Conservation (phyloP, 1,284 basidiomycete species). For the Trichosporon ovoides region DNA sequence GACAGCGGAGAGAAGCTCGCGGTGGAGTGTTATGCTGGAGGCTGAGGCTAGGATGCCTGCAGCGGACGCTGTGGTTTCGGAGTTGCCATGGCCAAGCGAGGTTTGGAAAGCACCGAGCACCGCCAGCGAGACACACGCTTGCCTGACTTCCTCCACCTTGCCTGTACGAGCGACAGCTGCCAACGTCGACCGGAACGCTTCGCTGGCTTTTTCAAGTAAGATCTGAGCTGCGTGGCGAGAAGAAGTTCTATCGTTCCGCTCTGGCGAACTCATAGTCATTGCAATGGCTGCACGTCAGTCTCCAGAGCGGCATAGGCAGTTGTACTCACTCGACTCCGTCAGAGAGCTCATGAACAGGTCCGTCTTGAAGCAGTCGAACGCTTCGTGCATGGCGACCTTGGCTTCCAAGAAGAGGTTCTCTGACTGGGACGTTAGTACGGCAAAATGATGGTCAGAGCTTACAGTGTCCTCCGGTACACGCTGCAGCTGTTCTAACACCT, state of each 20-base stretch:
- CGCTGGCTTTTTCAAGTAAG: conserved; percentile 62
- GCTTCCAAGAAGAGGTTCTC: conserved; percentile 68
- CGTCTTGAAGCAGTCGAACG: conserved; percentile 67
- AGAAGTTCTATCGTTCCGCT: conserved; percentile 47
- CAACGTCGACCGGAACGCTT: conserved; percentile 64
- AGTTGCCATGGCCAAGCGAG: conserved; percentile 61
- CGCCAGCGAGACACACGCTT: conserved; percentile 64
- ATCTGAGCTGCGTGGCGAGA: conserved; percentile 60
- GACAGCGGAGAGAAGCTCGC: conserved; percentile 57
- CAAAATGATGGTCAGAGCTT: not conserved
- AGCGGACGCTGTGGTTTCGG: conserved; percentile 55
- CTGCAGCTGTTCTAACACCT: conserved; percentile 55
- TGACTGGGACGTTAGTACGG: conserved; percentile 51
- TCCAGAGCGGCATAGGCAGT: not conserved
- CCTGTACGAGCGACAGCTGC: conserved; percentile 58
- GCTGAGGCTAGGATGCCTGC: conserved; percentile 58
- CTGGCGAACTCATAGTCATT: conserved; percentile 70
- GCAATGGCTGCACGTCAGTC: conserved; percentile 60
- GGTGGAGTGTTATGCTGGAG: conserved; percentile 68
- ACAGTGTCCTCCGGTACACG: conserved; percentile 17
- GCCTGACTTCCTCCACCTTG: conserved; percentile 63
- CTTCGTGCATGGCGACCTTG: conserved; percentile 65
- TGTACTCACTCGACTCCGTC: conserved; percentile 63
- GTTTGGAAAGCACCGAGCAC: conserved; percentile 69
- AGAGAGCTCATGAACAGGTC: conserved; percentile 83